Conservation (phyloP, 306 rosid species). For the Rubus parviflorus region DNA sequence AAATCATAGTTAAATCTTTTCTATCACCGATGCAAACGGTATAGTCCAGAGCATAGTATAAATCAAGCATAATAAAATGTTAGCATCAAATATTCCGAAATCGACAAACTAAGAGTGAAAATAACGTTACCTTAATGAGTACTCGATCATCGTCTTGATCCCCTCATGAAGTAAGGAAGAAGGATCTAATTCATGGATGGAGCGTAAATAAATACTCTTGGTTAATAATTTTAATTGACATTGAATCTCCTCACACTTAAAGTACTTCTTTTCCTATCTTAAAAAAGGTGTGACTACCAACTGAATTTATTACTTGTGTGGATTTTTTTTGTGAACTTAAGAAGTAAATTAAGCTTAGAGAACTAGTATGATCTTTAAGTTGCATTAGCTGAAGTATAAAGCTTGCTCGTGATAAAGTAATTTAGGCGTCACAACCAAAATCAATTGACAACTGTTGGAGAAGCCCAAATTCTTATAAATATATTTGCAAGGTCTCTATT, state of each 20-base stretch:
- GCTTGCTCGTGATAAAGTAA: too few species aligned
- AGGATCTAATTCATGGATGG: too few species aligned
- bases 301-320: neutral
- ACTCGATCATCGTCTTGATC: too few species aligned
- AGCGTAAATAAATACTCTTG: too few species aligned
- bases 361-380: slow-evolving; percentile 4
- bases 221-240: neutral
- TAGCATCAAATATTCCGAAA: neutral
- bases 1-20: neutral
- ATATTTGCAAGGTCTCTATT: too few species aligned
- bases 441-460: too few species aligned
- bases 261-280: too few species aligned
- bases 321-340: neutral
- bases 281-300: neutral
- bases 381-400: neutral
- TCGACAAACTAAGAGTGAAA: too few species aligned
- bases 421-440: too few species aligned
- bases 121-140: too few species aligned
- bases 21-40: neutral
- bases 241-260: neutral
- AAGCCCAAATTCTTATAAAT: too few species aligned
- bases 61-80: neutral
- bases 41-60: neutral
- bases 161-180: too few species aligned
- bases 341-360: neutral